Evolutionary conservation across 2,329 filamentous ascomycete genomes (phyloP), one percentile per base, ranked within the genome.

Genomic region (Clonostachys chloroleuca): DNA sequence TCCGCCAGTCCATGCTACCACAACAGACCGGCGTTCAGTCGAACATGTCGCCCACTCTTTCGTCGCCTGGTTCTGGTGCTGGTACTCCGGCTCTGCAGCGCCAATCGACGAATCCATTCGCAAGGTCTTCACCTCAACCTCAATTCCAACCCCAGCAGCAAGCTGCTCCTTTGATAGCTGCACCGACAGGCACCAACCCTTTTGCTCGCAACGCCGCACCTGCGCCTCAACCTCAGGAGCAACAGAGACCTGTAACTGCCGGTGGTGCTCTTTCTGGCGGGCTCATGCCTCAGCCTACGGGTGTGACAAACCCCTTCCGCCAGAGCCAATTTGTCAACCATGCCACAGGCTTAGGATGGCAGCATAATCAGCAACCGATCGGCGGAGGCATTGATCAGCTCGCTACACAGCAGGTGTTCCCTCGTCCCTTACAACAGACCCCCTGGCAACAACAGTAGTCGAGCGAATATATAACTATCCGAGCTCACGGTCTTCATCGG

Each of bases 281-380:
- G 12, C 69, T 94, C 6, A 78, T 78, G 46, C 82, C 90, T 3
- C 90, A 92, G 59, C 80, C 86, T 2, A 96, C 92, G 0, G 92
- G 91, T 9, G 90, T 82, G 59, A 96, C 92, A 3, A 99, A 99
- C 59, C 94, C 94, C 1, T 97, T 97, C 77, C 81, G 94, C 14
- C 91, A 97, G 61, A 89, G 87, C 42, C 83, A 86, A 5, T 95
- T 96, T 64, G 85, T 95, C 45, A 94, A 95, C 60, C 91, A 95
- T 59, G 77, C 84, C 52, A 95, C 91, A 0, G 92, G 92, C 1
- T 78, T 89, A 65, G 89, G 89, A 2, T 97, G 94, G 90, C 92
- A 96, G 64, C 79, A 86, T 52, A 81, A 81, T 51, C 83, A 86
- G 54, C 82, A 89, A 59, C 80, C 86, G 9, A 92, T 94, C 5